These are phyloP conservation scores for Polychaeton citri DNA, from an alignment of 2,329 filamentous ascomycete genomes.

Conservation along the genomic window DNA sequence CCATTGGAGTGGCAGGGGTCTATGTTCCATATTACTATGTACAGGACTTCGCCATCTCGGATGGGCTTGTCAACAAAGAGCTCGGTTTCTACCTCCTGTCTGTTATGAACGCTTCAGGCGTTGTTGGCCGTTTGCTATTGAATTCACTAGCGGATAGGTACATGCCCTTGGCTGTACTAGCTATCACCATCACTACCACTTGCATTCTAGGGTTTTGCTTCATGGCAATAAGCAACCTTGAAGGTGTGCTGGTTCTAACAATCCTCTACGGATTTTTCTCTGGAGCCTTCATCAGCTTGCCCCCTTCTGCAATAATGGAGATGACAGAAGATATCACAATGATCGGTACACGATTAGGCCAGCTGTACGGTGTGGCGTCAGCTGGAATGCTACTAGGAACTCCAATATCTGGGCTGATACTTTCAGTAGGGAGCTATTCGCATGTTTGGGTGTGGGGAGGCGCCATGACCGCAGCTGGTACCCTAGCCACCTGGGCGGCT, in stretches of 20 bases:
- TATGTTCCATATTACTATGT: slow-evolving; percentile 38
- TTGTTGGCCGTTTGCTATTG: slow-evolving; percentile 35
- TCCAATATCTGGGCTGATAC: too few species aligned
- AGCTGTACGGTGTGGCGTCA: too few species aligned
- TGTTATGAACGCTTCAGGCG: slow-evolving; percentile 48
- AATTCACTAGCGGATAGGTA: slow-evolving; percentile 31
- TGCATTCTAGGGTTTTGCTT: slow-evolving; percentile 29
- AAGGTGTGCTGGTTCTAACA: slow-evolving; percentile 27
- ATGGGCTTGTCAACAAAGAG: slow-evolving; percentile 37
- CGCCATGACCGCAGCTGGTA: too few species aligned
- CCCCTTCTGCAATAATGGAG: too few species aligned
- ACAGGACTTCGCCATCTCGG: slow-evolving; percentile 46
- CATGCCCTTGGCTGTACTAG: slow-evolving; percentile 34
- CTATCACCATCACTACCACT: slow-evolving; percentile 28
- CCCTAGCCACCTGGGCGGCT: too few species aligned
- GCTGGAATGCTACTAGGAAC: too few species aligned
- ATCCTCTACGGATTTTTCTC: slow-evolving; percentile 37
- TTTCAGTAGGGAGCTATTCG: too few species aligned
- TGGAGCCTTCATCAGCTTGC: slow-evolving; percentile 32
- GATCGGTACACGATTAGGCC: too few species aligned
- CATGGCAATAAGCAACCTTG: slow-evolving; percentile 21
- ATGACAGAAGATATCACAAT: too few species aligned
- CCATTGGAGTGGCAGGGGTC: slow-evolving; percentile 34
- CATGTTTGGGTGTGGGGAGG: too few species aligned
- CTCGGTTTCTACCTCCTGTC: slow-evolving; percentile 55